Evolutionary conservation across 805 yeast genomes (phyloP).

Genomic region (Hyphopichia homilentoma): DNA sequence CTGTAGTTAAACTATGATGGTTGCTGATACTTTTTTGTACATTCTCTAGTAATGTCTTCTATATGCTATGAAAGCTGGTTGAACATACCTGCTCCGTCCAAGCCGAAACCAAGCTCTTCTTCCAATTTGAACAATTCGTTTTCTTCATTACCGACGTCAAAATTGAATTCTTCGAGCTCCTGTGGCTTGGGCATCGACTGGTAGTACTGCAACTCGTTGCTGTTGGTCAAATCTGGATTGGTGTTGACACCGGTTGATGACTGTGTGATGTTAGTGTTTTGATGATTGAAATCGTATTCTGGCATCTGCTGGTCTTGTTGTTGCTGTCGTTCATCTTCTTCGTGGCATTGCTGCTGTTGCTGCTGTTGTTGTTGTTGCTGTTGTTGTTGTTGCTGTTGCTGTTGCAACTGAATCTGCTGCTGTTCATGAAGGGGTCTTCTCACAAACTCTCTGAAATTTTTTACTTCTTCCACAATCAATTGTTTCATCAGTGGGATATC

Average conservation of each 20-base stretch:
- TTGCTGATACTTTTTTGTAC: no score
- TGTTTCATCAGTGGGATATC: conserved; percentile 72
- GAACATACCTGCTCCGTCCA: conserved; percentile 33
- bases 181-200: conserved; percentile 42
- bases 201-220: conserved; percentile 24
- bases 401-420: conserved; percentile 37
- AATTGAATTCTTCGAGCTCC: conserved; percentile 37
- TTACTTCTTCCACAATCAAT: conserved; percentile 79
- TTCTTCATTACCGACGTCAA: conserved; percentile 10
- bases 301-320: conserved; percentile 8
- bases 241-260: conserved; percentile 17
- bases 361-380: conserved; percentile 19
- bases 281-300: conserved; percentile 2
- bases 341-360: conserved; percentile 13
- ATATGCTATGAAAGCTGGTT: conserved; percentile 7
- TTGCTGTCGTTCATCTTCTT: conserved; percentile 14
- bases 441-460: conserved; percentile 72
- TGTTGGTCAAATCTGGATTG: conserved; percentile 17
- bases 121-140: conserved; percentile 35
- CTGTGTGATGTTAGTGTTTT: conserved; percentile 5
- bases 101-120: conserved; percentile 43
- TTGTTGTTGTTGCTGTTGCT: conserved; percentile 27
- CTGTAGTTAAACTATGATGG: no score
- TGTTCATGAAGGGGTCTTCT: conserved; percentile 66
- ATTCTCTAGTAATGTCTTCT: no score